Evolutionary conservation across 2,329 filamentous ascomycete genomes (phyloP).

Genomic region (Talaromyces sp.): DNA sequence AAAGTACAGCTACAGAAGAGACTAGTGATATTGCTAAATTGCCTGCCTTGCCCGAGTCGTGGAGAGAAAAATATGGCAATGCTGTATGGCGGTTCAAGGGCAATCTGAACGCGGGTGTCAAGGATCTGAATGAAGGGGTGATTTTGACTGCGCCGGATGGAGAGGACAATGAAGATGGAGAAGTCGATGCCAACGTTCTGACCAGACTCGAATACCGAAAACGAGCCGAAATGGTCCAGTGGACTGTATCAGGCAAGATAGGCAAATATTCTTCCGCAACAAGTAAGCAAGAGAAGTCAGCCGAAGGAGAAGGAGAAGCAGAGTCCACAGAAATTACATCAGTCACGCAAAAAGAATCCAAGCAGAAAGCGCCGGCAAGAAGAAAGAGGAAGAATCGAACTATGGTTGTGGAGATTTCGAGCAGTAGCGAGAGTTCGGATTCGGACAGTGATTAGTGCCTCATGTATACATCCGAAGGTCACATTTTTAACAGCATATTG

Average conservation of each 20-base stretch:
- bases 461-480: background rate
- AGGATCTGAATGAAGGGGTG: conserved; percentile 26
- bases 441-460: conserved; percentile 21
- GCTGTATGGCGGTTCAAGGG: conserved; percentile 50
- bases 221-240: conserved; percentile 39
- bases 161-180: conserved; percentile 17
- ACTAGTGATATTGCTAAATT: conserved; percentile 20
- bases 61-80: conserved; percentile 40
- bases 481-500: background rate
- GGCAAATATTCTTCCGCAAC: conserved; percentile 18
- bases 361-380: conserved; percentile 19
- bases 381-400: conserved; percentile 46
- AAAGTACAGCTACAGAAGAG: conserved; percentile 17
- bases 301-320: background rate
- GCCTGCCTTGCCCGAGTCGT: conserved; percentile 12
- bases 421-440: conserved; percentile 37
- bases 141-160: background rate
- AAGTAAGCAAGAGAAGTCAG: conserved; percentile 25
- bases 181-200: conserved; percentile 24
- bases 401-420: conserved; percentile 40
- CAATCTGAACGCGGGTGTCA: conserved; percentile 25
- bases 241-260: conserved; percentile 21
- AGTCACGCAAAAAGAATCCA: background rate
- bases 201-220: conserved; percentile 35
- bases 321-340: conserved; percentile 11